Evolutionary conservation across 192 early-diverging fungal species (phyloP), one percentile per base, ranked within the genome.

Genomic region (Coemansia sp.): DNA sequence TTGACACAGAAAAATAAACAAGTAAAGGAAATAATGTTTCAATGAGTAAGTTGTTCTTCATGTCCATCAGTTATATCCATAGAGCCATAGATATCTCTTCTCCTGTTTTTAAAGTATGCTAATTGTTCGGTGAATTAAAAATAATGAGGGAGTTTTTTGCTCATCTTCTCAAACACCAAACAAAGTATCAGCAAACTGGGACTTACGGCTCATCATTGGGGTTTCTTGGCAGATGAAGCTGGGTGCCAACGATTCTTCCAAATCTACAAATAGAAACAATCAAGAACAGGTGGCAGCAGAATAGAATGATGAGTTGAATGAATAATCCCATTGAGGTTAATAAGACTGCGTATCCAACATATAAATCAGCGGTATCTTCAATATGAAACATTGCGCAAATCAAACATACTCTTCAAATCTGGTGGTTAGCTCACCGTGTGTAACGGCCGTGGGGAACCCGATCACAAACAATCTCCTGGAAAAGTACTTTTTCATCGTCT

Each of bases 191-290:
- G 63, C 4, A 60, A 42, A 20, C 16, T 46, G 32, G 43, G 65
- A 81, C 78, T 81, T 81, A 81, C 78, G 72, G 67, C 58, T 75
- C 65, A 4, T 69, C 73, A 42, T 81, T 46, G 2, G 70, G 50
- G 61, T 48, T 63, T n/a, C 45, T 63, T 17, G 69, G 63, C 32
- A 69, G 41, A 32, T 54, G 51, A 51, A 69, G 63, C 49, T 64
- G 71, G 32, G 78, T 75, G 17, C 68, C 70, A 42, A 75, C 63
- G 63, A 81, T 72, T 50, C 63, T 67, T 57, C 78, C 78, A 72
- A 69, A 76, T 71, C 74, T 79, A 79, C 68, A 69, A 37, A 11
- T 40, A 43, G 16, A 25, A 59, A 59, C 40, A 32, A 38, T 7
- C 39, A 1, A 53, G 20, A 53, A 43, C 41, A 63, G 12, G n/a